These are phyloP conservation scores for Phytopythium vexans DNA, from an alignment of 352 stramenopile genomes.

Conservation along the genomic window DNA sequence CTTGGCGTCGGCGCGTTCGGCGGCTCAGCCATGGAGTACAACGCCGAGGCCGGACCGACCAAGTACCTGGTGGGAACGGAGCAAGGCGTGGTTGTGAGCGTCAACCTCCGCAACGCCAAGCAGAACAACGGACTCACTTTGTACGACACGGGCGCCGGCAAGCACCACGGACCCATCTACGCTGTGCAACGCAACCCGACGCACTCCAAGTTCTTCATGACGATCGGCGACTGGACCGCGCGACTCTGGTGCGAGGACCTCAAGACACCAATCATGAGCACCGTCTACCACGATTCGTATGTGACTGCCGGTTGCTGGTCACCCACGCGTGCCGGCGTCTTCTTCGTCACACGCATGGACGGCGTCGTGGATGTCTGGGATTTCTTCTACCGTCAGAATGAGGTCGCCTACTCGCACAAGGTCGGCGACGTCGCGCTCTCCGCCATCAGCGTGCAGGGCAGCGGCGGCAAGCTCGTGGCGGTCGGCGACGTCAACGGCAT, in stretches of 20 bases:
- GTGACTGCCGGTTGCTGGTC: slow-evolving; percentile 96
- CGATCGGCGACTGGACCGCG: slow-evolving; percentile 96
- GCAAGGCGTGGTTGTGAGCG: slow-evolving; percentile 93
- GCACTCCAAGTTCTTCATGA: slow-evolving; percentile 99
- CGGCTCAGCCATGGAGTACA: slow-evolving; percentile 95
- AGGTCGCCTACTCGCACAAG: slow-evolving; percentile 97
- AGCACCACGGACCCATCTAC: slow-evolving; percentile 96
- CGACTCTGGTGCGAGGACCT: slow-evolving; percentile 96
- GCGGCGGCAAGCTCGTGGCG: slow-evolving; percentile 90
- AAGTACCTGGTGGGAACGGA: slow-evolving; percentile 98
- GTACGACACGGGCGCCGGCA: slow-evolving; percentile 92
- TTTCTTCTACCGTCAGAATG: slow-evolving; percentile 97
- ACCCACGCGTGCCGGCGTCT: slow-evolving; percentile 93
- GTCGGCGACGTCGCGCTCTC: slow-evolving; percentile 91
- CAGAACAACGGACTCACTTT: slow-evolving; percentile 97
- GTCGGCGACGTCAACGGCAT: slow-evolving; percentile 96
- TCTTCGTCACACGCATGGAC: slow-evolving; percentile 97
- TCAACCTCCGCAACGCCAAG: slow-evolving; percentile 96
- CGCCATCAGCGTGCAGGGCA: slow-evolving; percentile 90
- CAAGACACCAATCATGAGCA: slow-evolving; percentile 98
- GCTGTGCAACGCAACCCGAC: slow-evolving; percentile 95
- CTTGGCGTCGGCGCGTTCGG: slow-evolving; percentile 72
- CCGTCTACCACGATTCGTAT: slow-evolving; percentile 95
- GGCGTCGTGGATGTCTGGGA: slow-evolving; percentile 98
- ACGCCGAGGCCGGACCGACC: slow-evolving; percentile 93